Percentiles rank a stretch among this genome's conserved stretches.
Evolutionary conservation across 805 yeast species (phyloP).

Genomic region (Metschnikowia gruessii): DNA sequence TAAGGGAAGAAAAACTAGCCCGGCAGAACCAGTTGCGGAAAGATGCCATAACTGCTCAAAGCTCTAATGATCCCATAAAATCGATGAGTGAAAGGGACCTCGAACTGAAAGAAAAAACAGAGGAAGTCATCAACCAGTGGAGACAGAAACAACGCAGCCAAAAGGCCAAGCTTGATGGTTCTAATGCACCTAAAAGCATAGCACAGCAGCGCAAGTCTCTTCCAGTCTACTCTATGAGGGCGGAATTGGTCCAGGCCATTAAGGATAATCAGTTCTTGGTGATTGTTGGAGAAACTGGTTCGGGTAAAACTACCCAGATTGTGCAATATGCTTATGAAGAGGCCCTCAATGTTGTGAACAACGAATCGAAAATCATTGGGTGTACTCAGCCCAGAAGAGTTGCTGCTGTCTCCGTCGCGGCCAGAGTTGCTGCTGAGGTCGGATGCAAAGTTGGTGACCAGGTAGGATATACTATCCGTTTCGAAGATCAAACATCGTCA

Average conservation of each 20-base stretch:
- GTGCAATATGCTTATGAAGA: conserved; percentile 52
- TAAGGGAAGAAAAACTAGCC: conserved; percentile 56
- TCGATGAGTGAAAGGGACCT: conserved; percentile 9
- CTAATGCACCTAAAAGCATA: conserved; percentile 4
- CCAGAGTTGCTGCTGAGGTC: conserved; percentile 82
- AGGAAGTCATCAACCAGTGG: conserved; percentile 17
- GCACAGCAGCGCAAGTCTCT: conserved; percentile 49
- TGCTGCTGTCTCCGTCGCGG: conserved; percentile 79
- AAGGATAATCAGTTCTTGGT: conserved; percentile 77
- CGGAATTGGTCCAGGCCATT: conserved; percentile 57
- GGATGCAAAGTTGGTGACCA: conserved; percentile 60
- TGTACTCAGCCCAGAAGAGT: conserved; percentile 84
- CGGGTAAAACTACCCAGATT: conserved; percentile 46
- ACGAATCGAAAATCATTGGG: conserved; percentile 40
- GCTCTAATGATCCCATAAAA: conserved; percentile 12
- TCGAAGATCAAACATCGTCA: conserved; percentile 61
- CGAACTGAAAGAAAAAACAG: conserved; percentile 10
- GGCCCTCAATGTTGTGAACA: conserved; percentile 44
- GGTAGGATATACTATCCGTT: conserved; percentile 86
- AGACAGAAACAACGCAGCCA: conserved; percentile 15
- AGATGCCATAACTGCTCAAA: conserved; percentile 18
- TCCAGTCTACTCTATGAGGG: conserved; percentile 69
- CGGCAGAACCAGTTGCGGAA: conserved; percentile 47
- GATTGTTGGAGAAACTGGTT: conserved; percentile 89
- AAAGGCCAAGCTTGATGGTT: conserved; percentile 7